Evolutionary conservation across 179 eudicot genomes (phyloP).

Genomic region (Silene noctiflora): DNA sequence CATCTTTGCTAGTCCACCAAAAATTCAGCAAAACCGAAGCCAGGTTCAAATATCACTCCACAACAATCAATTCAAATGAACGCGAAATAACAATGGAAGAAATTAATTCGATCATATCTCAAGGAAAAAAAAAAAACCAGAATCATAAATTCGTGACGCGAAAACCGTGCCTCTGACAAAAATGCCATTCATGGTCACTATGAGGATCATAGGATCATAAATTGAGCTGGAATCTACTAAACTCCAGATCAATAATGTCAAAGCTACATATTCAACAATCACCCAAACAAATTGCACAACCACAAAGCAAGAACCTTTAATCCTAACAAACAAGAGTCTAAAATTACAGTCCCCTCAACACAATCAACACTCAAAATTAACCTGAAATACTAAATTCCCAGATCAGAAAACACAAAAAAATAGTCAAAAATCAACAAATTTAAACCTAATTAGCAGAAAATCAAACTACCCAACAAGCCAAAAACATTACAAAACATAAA

Average conservation of each 20-base stretch:
- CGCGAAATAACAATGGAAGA: not conserved
- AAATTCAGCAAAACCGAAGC: not conserved
- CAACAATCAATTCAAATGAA: not conserved
- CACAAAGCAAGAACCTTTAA: conserved; percentile 4
- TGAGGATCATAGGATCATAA: not conserved
- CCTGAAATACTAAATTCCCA: conserved; percentile 13
- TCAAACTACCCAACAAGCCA: conserved; percentile 4
- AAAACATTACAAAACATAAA: not conserved
- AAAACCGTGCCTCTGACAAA: not conserved
- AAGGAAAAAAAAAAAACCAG: not conserved
- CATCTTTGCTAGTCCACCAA: not conserved
- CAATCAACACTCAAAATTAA: not conserved
- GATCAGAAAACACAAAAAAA: conserved; percentile 14
- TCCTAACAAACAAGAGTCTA: not conserved
- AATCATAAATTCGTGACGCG: not conserved
- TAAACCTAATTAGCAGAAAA: conserved; percentile 8
- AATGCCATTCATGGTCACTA: not conserved
- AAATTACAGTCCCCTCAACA: not conserved
- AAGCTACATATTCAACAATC: conserved; percentile 10
- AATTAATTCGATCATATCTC: not conserved
- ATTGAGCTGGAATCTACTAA: not conserved
- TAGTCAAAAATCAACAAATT: not conserved
- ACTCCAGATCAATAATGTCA: conserved; percentile 6
- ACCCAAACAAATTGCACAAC: conserved; percentile 11
- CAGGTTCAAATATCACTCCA: not conserved